A percentile compares a stretch with the other conserved stretches of the same genome.
Conservation (phyloP, 2,329 filamentous ascomycete genomes). For the Colletotrichum paranaense region DNA sequence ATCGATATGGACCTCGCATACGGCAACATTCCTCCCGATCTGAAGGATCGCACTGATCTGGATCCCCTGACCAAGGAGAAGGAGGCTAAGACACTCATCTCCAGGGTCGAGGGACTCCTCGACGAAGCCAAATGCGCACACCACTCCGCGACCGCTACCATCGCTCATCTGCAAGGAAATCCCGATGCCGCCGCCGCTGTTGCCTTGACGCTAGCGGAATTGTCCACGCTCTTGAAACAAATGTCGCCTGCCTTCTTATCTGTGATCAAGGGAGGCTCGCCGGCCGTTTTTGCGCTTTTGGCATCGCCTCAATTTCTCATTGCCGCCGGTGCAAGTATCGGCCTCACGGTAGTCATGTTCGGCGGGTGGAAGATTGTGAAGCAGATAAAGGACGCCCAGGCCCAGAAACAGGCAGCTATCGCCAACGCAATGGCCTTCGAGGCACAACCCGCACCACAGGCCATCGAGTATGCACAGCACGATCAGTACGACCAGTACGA, state of each 20-base stretch:
- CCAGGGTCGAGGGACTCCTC: conserved; percentile 79
- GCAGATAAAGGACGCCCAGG: conserved; percentile 69
- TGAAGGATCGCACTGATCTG: conserved; percentile 62
- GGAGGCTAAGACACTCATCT: conserved; percentile 69
- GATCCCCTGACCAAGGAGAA: conserved; percentile 63
- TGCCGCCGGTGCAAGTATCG: conserved; percentile 86
- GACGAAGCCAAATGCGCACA: conserved; percentile 92
- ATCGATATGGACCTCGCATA: conserved; percentile 96
- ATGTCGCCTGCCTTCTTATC: conserved; percentile 85
- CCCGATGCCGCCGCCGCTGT: conserved; percentile 94
- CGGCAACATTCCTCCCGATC: conserved; percentile 80
- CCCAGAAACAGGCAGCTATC: conserved; percentile 40
- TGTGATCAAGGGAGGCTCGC: conserved; percentile 82
- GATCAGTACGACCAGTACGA: conserved; percentile 21
- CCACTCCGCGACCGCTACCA: conserved; percentile 84
- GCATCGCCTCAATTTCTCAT: conserved; percentile 95
- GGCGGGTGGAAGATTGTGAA: conserved; percentile 98
- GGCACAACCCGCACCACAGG: conserved; percentile 22
- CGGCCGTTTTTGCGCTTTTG: conserved; percentile 86
- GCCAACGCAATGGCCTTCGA: conserved; percentile 45
- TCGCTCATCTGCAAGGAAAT: conserved; percentile 74
- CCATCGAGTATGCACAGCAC: conserved; percentile 27
- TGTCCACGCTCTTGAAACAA: conserved; percentile 84
- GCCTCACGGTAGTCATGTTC: conserved; percentile 94
- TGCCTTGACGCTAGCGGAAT: conserved; percentile 90